These are phyloP conservation scores for Trichoderma cornu-damae DNA, from an alignment of 2,329 filamentous ascomycete species.

Conservation along the genomic window DNA sequence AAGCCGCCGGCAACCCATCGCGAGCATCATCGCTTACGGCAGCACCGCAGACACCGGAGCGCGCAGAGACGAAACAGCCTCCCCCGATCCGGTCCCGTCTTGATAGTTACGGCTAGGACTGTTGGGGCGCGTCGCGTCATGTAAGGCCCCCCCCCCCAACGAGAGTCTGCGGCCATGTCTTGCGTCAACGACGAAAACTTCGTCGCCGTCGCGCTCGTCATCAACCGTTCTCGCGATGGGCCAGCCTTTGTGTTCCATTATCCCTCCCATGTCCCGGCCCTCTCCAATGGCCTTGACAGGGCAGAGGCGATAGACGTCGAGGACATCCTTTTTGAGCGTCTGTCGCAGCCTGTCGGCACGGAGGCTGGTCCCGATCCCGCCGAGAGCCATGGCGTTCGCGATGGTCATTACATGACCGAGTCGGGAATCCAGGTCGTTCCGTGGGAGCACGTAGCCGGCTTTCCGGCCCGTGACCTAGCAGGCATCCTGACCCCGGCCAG, in stretches of 20 bases:
- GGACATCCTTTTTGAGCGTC: conserved; percentile 46
- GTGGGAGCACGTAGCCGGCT: conserved; percentile 70
- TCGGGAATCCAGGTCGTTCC: conserved; percentile 55
- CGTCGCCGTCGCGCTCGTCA: conserved; percentile 67
- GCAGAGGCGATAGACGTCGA: conserved; percentile 42
- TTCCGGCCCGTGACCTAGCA: conserved; percentile 71
- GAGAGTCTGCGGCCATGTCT: conserved; percentile 38
- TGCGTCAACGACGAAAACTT: conserved; percentile 52
- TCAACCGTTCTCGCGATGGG: conserved; percentile 69
- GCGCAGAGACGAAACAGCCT: too few relatives aligned
- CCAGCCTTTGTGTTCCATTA: conserved; percentile 85
- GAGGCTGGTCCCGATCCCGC: conserved; percentile 32
- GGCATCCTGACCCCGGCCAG: conserved; percentile 71
- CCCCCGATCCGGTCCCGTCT: not conserved
- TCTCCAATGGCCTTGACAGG: conserved; percentile 32
- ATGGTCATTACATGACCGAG: conserved; percentile 52
- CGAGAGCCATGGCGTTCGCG: conserved; percentile 47
- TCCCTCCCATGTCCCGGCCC: conserved; percentile 53
- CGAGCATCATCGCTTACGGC: not conserved
- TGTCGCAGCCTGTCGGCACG: conserved; percentile 35
- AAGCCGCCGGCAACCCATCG: not conserved
- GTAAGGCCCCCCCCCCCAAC: conserved; percentile 5
- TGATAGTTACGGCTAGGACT: not conserved
- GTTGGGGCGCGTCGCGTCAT: conserved; percentile 1
- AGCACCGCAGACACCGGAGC: too few relatives aligned